phyloP scores from a whole-genome alignment of 257 asterid genomes.

The Przewalskia tangutica region DNA sequence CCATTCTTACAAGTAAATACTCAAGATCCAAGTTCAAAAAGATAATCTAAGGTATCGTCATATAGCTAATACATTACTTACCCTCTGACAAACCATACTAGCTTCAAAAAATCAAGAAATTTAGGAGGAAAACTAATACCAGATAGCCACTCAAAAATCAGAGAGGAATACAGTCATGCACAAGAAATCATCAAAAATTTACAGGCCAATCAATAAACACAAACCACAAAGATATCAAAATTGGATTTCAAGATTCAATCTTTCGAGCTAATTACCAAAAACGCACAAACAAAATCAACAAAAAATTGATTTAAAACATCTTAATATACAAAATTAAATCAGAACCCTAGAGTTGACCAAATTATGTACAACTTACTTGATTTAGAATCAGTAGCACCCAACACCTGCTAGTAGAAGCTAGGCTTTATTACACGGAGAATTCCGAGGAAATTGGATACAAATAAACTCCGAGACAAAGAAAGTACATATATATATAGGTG shows the following conservation, averaged over 20 bases:
- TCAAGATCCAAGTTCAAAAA: neutral
- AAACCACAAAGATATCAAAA: neutral
- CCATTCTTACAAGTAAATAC: too few species aligned
- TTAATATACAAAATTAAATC: neutral
- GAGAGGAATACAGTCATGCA: too few species aligned
- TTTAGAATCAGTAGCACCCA: neutral
- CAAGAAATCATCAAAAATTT: neutral
- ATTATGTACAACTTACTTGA: neutral
- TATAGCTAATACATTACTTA: neutral
- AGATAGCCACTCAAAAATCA: neutral
- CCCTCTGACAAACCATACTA: neutral
- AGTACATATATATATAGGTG: too few species aligned
- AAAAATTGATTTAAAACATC: neutral
- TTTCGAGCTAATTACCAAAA: neutral
- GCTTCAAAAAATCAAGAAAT: neutral
- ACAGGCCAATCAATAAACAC: too few species aligned
- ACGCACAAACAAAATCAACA: neutral
- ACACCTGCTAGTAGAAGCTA: slow-evolving; percentile 9
- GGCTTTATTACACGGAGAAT: neutral
- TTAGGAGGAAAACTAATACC: neutral
- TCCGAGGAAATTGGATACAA: neutral
- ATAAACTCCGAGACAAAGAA: slow-evolving; percentile 15
- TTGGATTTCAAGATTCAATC: neutral
- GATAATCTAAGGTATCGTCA: neutral
- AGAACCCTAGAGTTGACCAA: slow-evolving; percentile 15